phyloP scores from a whole-genome alignment of 163 green algal genomes.

The Chlorella variabilis region DNA sequence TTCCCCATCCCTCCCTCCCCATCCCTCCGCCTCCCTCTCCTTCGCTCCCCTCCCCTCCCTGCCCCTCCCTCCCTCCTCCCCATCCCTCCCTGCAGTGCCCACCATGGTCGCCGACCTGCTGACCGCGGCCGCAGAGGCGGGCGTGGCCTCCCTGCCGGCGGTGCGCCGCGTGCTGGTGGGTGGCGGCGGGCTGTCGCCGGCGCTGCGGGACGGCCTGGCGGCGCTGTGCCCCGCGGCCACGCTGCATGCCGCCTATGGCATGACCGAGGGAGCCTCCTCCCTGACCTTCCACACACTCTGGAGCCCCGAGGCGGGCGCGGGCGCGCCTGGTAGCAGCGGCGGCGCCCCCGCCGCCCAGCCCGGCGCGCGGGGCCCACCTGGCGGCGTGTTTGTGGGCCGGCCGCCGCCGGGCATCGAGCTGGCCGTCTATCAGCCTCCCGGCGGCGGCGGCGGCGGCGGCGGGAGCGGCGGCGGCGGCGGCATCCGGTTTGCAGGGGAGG shows the following conservation, averaged over 20 bases:
- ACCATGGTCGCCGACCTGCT: slow-evolving; percentile 86
- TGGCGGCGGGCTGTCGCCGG: slow-evolving; percentile 58
- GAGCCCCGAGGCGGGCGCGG: not conserved
- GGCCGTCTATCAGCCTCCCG: slow-evolving; percentile 39
- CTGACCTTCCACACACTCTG: slow-evolving; percentile 79
- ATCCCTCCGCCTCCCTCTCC: not conserved
- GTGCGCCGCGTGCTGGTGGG: slow-evolving; percentile 75
- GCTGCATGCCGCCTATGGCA: slow-evolving; percentile 85
- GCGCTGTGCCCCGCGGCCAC: slow-evolving; percentile 66
- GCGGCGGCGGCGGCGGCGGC: not conserved
- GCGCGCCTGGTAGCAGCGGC: not conserved
- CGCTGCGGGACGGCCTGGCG: slow-evolving; percentile 34
- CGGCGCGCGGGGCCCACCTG: not conserved
- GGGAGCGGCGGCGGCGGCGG: not conserved
- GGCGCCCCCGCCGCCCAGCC: slow-evolving; percentile 10
- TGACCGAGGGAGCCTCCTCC: slow-evolving; percentile 88
- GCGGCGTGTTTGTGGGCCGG: slow-evolving; percentile 61
- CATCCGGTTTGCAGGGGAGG: slow-evolving; percentile 30
- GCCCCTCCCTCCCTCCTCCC: not conserved
- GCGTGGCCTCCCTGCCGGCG: slow-evolving; percentile 3
- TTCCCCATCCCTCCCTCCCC: too few species aligned
- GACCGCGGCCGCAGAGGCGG: slow-evolving; percentile 14
- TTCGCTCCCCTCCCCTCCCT: not conserved
- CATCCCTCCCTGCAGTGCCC: slow-evolving; percentile 66
- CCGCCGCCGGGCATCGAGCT: slow-evolving; percentile 72